Percentiles rank a stretch among this genome's conserved stretches.
Evolutionary conservation across 352 stramenopile genomes (phyloP).

Genomic region (Phytophthora podocarpi): DNA sequence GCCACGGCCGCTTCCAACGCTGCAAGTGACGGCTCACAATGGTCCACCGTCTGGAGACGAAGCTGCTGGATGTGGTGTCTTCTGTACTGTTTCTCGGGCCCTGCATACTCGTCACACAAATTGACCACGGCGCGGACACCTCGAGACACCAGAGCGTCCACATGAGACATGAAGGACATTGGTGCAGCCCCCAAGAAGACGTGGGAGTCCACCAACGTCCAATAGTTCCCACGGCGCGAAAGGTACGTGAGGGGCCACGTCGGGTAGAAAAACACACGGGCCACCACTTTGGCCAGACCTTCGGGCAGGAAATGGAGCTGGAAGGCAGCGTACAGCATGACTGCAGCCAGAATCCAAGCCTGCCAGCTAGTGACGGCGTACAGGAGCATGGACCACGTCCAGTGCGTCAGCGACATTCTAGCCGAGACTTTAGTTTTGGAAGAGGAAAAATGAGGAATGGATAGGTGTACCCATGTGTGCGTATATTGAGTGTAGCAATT

Average conservation of each 20-base stretch:
- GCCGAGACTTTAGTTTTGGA: background rate
- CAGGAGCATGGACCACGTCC: conserved; percentile 24
- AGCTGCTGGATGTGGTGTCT: conserved; percentile 90
- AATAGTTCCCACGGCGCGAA: conserved; percentile 88
- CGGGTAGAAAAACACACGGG: conserved; percentile 90
- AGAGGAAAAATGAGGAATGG: background rate
- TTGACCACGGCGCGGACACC: conserved; percentile 94
- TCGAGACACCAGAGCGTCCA: conserved; percentile 76
- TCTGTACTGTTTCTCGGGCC: conserved; percentile 88
- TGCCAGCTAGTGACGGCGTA: conserved; percentile 30
- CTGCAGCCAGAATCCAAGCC: conserved; percentile 13
- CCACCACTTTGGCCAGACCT: conserved; percentile 77
- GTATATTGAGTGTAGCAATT: too few relatives aligned
- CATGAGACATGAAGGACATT: conserved; percentile 90
- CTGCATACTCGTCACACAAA: conserved; percentile 95
- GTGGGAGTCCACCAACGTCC: conserved; percentile 91
- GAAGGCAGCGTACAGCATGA: conserved; percentile 81
- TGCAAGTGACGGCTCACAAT: conserved; percentile 77
- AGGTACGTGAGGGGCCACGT: conserved; percentile 93
- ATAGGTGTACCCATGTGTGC: conserved; percentile 1
- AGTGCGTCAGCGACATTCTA: conserved; percentile 15
- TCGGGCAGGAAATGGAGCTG: conserved; percentile 90
- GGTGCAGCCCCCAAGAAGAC: conserved; percentile 92
- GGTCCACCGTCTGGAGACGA: conserved; percentile 90
- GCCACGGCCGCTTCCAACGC: conserved; percentile 76